A percentile compares a stretch with the other conserved stretches of the same genome.
Evolutionary conservation across 441 rosid species (phyloP).

Genomic region (Euphorbia celastroides): DNA sequence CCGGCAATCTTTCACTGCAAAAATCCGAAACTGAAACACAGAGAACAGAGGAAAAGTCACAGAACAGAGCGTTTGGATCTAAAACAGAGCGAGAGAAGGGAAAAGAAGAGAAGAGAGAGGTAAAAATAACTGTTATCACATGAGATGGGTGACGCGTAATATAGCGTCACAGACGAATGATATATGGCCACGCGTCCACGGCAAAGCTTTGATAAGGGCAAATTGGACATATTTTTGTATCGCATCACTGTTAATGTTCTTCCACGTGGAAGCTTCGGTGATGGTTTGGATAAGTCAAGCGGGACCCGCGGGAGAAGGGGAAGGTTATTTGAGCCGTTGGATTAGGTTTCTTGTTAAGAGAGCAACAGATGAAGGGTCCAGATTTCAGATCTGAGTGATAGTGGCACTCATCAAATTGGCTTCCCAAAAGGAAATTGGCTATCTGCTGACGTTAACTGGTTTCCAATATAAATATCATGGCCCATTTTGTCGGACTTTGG

Average conservation of each 20-base stretch:
- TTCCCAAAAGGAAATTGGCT: too few species aligned
- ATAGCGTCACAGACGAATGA: conserved; percentile 8
- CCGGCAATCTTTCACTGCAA: background rate
- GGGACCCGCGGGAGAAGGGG: too few species aligned
- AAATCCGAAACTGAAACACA: background rate
- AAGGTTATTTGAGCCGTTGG: too few species aligned
- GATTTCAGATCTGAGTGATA: too few species aligned
- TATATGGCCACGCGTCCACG: conserved; percentile 18
- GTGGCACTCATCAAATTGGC: too few species aligned
- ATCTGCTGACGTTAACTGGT: too few species aligned
- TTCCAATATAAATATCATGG: too few species aligned
- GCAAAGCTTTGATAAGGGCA: conserved; percentile 10
- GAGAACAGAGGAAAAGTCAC: background rate
- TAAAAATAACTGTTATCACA: conserved; percentile 28
- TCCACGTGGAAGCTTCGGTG: conserved; percentile 23
- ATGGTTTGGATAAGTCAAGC: background rate
- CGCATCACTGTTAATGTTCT: background rate
- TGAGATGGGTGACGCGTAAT: conserved; percentile 18
- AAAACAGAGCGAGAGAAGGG: conserved; percentile 14
- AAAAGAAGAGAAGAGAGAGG: background rate
- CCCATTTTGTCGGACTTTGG: too few species aligned
- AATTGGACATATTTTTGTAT: conserved; percentile 19
- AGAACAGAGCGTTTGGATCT: conserved; percentile 28
- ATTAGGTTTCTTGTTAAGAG: too few species aligned
- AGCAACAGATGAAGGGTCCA: too few species aligned